Evolutionary conservation across 768 basidiomycete genomes (phyloP).

Genomic region (Phanerodontia chrysosporium): DNA sequence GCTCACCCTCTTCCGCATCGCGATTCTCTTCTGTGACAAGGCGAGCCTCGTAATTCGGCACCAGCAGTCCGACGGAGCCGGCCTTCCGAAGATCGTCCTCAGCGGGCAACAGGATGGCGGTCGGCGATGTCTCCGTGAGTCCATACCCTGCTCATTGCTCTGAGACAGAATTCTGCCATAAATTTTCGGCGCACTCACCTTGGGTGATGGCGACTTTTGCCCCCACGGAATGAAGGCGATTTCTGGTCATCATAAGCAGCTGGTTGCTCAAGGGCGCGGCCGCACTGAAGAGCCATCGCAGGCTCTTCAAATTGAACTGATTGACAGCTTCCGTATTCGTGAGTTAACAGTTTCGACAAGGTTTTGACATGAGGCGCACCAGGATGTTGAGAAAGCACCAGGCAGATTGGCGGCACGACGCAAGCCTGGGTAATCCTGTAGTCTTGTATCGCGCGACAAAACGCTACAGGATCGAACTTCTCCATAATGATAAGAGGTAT

Average conservation of each 20-base stretch:
- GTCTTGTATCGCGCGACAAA: conserved; percentile 59
- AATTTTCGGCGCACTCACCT: conserved; percentile 39
- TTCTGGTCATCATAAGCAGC: conserved; percentile 47
- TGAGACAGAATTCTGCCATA: not conserved
- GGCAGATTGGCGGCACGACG: conserved; percentile 77
- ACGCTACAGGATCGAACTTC: conserved; percentile 66
- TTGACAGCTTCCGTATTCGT: conserved; percentile 43
- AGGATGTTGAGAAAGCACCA: conserved; percentile 46
- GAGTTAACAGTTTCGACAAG: not conserved
- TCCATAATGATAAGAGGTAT: conserved; percentile 58
- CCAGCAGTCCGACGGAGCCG: conserved; percentile 65
- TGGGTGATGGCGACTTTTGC: conserved; percentile 43
- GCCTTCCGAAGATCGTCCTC: conserved; percentile 42
- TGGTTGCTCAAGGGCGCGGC: conserved; percentile 76
- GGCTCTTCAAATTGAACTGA: conserved; percentile 60
- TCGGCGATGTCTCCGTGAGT: conserved; percentile 62
- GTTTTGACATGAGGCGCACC: conserved; percentile 36
- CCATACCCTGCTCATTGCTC: conserved; percentile 51
- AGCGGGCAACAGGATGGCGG: conserved; percentile 49
- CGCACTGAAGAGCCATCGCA: conserved; percentile 60
- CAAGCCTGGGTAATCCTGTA: conserved; percentile 55
- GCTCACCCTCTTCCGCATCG: conserved; percentile 45
- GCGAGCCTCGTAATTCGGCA: conserved; percentile 73
- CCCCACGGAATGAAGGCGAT: conserved; percentile 37
- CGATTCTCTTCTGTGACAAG: conserved; percentile 61